phyloP scores from a whole-genome alignment of 345 rosid species.

The Pistacia integerrima region DNA sequence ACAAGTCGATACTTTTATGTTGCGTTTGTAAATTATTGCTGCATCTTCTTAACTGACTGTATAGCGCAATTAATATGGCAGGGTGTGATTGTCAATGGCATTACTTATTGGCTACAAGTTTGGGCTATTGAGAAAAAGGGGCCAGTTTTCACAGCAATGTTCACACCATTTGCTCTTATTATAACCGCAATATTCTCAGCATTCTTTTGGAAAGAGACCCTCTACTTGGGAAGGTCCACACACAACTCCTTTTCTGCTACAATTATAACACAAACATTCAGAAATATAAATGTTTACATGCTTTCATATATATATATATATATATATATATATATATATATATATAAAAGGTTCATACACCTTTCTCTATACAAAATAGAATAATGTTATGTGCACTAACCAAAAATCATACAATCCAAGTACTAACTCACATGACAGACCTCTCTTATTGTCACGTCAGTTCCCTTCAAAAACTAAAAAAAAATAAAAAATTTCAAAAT shows the following conservation, averaged over 20 bases:
- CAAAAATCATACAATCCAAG: too few relatives aligned
- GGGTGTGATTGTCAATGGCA: conserved; percentile 74
- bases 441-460: too few relatives aligned
- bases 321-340: too few relatives aligned
- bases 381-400: too few relatives aligned
- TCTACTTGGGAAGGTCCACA: conserved; percentile 69
- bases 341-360: neutral
- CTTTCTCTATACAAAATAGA: too few relatives aligned
- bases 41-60: neutral
- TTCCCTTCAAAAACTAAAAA: too few relatives aligned
- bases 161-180: conserved; percentile 80
- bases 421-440: too few relatives aligned
- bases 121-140: conserved; percentile 90
- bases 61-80: conserved; percentile 28
- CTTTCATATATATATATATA: neutral
- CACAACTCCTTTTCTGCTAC: neutral
- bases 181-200: conserved; percentile 69
- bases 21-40: too few relatives aligned
- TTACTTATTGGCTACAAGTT: conserved; percentile 83
- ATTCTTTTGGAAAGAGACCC: conserved; percentile 67
- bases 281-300: neutral
- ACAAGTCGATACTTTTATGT: too few relatives aligned
- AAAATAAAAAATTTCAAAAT: too few relatives aligned
- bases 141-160: conserved; percentile 76
- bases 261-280: neutral